Evolutionary conservation across 1,139 yeast species (phyloP), one percentile per base, ranked within the genome.

Genomic region (Suhomyces kunorum): DNA sequence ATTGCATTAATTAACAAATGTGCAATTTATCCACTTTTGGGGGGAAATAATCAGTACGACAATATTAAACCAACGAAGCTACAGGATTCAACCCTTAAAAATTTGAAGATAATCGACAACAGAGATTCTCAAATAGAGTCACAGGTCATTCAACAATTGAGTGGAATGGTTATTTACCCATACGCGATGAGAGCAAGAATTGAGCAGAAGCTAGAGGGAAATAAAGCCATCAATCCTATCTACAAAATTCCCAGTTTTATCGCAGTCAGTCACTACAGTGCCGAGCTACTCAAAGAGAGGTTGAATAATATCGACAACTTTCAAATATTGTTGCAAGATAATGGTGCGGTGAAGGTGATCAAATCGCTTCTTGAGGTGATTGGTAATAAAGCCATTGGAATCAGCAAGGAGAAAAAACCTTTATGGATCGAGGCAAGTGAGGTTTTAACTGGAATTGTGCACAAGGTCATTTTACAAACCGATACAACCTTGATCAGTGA

Each of bases 21-120:
- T 43, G 78, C 83, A 1, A 66, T 85, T 40, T 85, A 82, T 55
- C 92, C 94, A 0, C 70, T 83, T 9, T 63, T 84, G 18, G 81
- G 84, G 5, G 73, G 68, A 12, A 73, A 68, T 13, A 66, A 63
- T 39, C 58, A 60, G 2, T 51, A 57, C 7, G 89, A 83, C 53
- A 63, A 66, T 25, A 45, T 45, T 6, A 68, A 63, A 38, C 82
- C 83, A 3, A 77, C 88, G 0, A 63, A 66, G 13, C 61, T 84
- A 25, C 92, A 85, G 53, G 48, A 54, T 1, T 60, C 78, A 0
- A 76, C 83, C 0, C 54, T 83, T 18, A 62, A 63, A 1, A 76
- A 75, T 34, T 51, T 83, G 26, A 48, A 55, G 2, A 43, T 59
- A 0, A 59, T 83, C 25, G 59, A 62, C 8, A 47, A 55, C 13